A percentile compares a stretch with the other conserved stretches of the same genome.
Evolutionary conservation across 2,329 filamentous ascomycete genomes (phyloP).

Genomic region (Cladosporium velox): DNA sequence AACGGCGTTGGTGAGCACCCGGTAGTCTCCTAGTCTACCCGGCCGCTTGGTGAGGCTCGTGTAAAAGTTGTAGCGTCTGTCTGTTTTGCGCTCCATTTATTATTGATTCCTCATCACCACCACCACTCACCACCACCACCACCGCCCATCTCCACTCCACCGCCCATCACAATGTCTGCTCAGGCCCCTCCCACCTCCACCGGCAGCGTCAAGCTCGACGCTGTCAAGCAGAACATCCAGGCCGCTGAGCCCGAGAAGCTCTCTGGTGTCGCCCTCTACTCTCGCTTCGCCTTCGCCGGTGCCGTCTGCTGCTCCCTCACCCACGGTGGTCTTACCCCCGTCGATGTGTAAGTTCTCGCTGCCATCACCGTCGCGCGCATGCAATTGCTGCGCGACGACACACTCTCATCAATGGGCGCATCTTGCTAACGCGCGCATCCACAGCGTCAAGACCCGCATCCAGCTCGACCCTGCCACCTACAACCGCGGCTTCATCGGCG

Average conservation of each 20-base stretch:
- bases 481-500: conserved; percentile 83
- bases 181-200: conserved; percentile 51
- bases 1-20: conserved; percentile 1
- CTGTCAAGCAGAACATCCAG: conserved; percentile 50
- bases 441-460: conserved; percentile 91
- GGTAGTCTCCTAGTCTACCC: conserved; percentile 12
- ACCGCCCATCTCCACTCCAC: conserved; percentile 18
- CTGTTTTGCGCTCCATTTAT: not conserved
- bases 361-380: not conserved
- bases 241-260: conserved; percentile 57
- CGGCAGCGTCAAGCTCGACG: conserved; percentile 56
- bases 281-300: conserved; percentile 93
- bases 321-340: conserved; percentile 93
- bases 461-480: conserved; percentile 88
- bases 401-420: not conserved
- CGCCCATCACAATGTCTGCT: conserved; percentile 36
- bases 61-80: conserved; percentile 2
- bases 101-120: conserved; percentile 1
- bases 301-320: conserved; percentile 98
- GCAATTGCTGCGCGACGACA: not conserved
- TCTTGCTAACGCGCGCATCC: conserved; percentile 24
- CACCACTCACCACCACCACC: conserved; percentile 30
- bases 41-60: not conserved
- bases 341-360: conserved; percentile 90
- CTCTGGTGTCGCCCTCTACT: conserved; percentile 75